Evolutionary conservation across 2,329 filamentous ascomycete species (phyloP), one percentile per base, ranked within the genome.

Genomic region (Hansfordia pulvinata): DNA sequence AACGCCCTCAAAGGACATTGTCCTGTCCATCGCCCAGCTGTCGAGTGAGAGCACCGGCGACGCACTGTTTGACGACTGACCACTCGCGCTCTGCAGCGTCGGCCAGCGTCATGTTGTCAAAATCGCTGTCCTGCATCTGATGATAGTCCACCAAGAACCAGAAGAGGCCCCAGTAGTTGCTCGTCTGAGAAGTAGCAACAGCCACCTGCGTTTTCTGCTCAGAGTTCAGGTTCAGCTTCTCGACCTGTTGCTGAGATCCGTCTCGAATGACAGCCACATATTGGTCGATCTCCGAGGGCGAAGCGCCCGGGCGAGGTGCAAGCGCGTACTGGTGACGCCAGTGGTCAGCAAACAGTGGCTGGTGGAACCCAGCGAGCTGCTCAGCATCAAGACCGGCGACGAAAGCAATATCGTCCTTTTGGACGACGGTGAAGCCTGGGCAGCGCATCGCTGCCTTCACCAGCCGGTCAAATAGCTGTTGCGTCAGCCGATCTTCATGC

Each of bases 331-430:
- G 53, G 34, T 70, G 59, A 14, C 51, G 43, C 69, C 69, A 76
- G 18, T 47, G 35, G 11, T 54, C 35, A 2, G 66, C 56, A 27
- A 53, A 56, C 4, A 50, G 53, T 2, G 70, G 68, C 40, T 64
- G 53, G 24, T 60, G 59, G 37, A 56, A 60, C 13, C 52, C 44
- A 5, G 40, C 42, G 25, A 51, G 35, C 24, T 54, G 50, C 10
- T 34, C 23, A 1, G 56, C 47, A 1, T 41, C 21, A 34, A 69
- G 38, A 10, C 46, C 42, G 3, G 50, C 50, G n/a, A 56, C 27
- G 27, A 38, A 56, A 6, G 63, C 57, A 35, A 77, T 54, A 36
- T 69, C 62, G 37, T 74, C 66, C 48, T 76, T 76, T 54, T 70
- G 66, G n/a, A 60, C 34, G 2, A 64, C 53, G 4, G 66, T 71